Conservation (phyloP, 1,284 basidiomycete species). For the Puccinia triticina region DNA sequence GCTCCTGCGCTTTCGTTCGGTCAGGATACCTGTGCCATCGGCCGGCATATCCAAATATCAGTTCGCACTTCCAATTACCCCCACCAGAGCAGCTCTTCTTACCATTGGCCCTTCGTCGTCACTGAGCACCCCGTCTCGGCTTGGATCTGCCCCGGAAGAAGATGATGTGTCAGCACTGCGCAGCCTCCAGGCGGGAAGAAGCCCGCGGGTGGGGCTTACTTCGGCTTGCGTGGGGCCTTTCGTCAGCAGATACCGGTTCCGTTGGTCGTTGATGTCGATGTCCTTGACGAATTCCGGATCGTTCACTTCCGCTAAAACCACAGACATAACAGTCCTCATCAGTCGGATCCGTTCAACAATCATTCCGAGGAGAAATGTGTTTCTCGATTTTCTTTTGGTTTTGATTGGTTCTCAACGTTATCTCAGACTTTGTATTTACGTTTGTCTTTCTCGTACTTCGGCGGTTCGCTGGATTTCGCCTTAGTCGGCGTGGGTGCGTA, state of each 20-base stretch:
- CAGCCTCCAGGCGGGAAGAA: not conserved
- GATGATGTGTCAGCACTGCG: not conserved
- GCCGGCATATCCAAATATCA: not conserved
- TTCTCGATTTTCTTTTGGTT: not conserved
- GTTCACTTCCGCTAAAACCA: constrained; percentile 37
- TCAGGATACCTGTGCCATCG: constrained; percentile 66
- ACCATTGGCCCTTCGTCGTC: constrained; percentile 89
- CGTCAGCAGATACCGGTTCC: constrained; percentile 93
- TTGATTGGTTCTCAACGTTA: not conserved
- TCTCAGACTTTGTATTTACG: constrained; percentile 22
- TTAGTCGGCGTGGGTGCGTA: constrained; percentile 39
- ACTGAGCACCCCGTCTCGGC: constrained; percentile 87
- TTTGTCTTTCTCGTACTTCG: constrained; percentile 51
- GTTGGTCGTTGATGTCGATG: constrained; percentile 95
- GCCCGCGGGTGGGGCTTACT: no score
- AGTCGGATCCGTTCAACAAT: not conserved
- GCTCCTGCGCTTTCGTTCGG: constrained; percentile 80
- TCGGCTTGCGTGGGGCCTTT: constrained; percentile 90
- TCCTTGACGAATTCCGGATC: constrained; percentile 75
- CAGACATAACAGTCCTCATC: not conserved
- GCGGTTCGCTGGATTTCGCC: constrained; percentile 38
- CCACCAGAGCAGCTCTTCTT: not conserved
- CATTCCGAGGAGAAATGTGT: not conserved
- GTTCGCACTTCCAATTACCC: not conserved
- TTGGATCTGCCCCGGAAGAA: constrained; percentile 65